A percentile compares a stretch with the other conserved stretches of the same genome.
Conservation (phyloP, 2,329 filamentous ascomycete species). For the Colletotrichum sp. region DNA sequence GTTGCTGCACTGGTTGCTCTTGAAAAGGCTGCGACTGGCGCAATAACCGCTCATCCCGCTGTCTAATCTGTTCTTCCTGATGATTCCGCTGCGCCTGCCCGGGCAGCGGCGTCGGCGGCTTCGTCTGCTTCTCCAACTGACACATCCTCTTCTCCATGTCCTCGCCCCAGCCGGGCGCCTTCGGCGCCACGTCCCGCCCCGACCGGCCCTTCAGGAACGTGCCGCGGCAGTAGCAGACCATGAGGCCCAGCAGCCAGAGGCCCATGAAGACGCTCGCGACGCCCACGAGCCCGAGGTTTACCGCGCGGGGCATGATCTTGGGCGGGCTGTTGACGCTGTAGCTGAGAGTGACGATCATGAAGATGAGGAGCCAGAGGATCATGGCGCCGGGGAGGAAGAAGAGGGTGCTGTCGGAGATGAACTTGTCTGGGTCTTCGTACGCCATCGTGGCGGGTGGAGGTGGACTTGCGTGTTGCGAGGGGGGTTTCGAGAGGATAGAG, state of each 20-base stretch:
- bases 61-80: neutral
- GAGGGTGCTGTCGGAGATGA: constrained; percentile 6
- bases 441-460: neutral
- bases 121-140: neutral
- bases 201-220: neutral
- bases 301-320: neutral
- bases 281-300: neutral
- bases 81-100: neutral
- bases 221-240: constrained; percentile 6
- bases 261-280: neutral
- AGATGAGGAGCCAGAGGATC: constrained; percentile 4
- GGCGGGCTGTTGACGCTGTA: constrained; percentile 1
- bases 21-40: neutral
- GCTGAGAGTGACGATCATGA: constrained; percentile 7
- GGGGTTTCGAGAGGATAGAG: neutral
- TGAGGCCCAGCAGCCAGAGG: constrained; percentile 1
- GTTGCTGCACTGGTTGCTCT: neutral
- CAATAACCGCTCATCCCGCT: neutral
- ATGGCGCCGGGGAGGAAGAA: neutral
- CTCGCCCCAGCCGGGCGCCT: neutral
- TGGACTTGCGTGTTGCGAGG: neutral
- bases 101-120: neutral
- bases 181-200: neutral
- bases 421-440: neutral
- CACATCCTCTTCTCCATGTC: neutral